Conservation (phyloP, 768 basidiomycete genomes). For the Rhodotorula sphaerocarpa region DNA sequence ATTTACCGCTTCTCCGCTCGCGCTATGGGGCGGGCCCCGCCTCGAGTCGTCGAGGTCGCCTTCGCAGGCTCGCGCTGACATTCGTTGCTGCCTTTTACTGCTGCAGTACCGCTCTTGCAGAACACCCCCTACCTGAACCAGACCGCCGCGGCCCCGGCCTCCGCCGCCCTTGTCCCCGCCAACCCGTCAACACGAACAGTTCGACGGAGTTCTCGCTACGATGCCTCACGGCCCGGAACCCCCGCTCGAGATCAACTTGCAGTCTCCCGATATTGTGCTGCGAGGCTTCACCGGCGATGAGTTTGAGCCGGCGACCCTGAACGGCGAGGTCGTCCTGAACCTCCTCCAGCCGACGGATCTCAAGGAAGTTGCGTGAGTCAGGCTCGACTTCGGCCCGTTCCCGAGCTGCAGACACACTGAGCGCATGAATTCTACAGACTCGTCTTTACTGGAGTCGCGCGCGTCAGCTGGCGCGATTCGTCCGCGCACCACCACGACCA, state of each 20-base stretch:
- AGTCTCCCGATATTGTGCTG: constrained; percentile 61
- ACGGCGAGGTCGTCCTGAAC: constrained; percentile 70
- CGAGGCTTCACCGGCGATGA: constrained; percentile 58
- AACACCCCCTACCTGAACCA: background rate
- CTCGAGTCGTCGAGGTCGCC: background rate
- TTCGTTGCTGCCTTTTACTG: too few species aligned
- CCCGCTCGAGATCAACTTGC: constrained; percentile 67
- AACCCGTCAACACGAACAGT: too few species aligned
- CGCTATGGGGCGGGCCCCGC: background rate
- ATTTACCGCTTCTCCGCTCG: too few species aligned
- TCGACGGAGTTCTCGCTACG: background rate
- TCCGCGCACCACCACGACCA: constrained; percentile 36
- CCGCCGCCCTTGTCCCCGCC: too few species aligned
- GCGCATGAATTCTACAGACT: constrained; percentile 58
- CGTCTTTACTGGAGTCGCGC: constrained; percentile 58
- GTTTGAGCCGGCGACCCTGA: constrained; percentile 57
- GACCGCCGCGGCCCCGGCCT: too few species aligned
- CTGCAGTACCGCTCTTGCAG: background rate
- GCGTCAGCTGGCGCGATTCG: constrained; percentile 36
- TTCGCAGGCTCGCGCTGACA: background rate
- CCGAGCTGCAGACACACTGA: background rate
- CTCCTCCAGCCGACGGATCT: constrained; percentile 70
- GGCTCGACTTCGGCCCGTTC: background rate
- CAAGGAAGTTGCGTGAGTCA: constrained; percentile 38
- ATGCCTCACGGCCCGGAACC: constrained; percentile 30